Percentiles rank a stretch among this genome's conserved stretches.
phyloP scores from a whole-genome alignment of 352 stramenopile genomes.

The Pythium volutum region DNA sequence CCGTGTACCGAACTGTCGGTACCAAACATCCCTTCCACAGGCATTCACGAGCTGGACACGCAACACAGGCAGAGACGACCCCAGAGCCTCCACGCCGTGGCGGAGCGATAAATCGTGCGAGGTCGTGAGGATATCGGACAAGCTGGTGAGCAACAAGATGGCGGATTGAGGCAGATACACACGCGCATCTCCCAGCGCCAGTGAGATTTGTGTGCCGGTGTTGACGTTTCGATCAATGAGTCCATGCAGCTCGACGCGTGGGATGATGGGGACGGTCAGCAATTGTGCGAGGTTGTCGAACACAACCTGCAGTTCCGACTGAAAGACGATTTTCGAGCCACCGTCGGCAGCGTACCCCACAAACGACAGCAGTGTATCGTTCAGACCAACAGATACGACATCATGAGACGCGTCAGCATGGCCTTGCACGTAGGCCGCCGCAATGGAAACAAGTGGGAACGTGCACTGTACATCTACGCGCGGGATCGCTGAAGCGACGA shows the following conservation, averaged over 20 bases:
- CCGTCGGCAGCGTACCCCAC: constrained; percentile 25
- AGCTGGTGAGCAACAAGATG: constrained; percentile 56
- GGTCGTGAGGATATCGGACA: constrained; percentile 33
- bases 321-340: constrained; percentile 33
- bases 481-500: constrained; percentile 43
- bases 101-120: background rate
- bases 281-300: constrained; percentile 76
- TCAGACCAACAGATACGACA: constrained; percentile 51
- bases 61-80: constrained; percentile 23
- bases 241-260: constrained; percentile 41
- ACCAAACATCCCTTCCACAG: constrained; percentile 46
- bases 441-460: constrained; percentile 13
- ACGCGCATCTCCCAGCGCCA: constrained; percentile 43
- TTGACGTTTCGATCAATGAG: constrained; percentile 32
- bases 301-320: constrained; percentile 49
- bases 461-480: constrained; percentile 23
- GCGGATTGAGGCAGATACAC: constrained; percentile 72
- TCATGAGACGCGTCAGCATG: constrained; percentile 46
- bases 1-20: constrained; percentile 56
- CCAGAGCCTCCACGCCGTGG: background rate
- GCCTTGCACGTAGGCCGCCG: constrained; percentile 16
- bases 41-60: constrained; percentile 57
- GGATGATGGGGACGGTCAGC: constrained; percentile 62
- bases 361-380: constrained; percentile 37
- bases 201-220: constrained; percentile 40